A percentile compares a stretch with the other conserved stretches of the same genome.
These are phyloP conservation scores for Raffaelea ambrosiae DNA, from an alignment of 2,329 filamentous ascomycete genomes.

Conservation along the genomic window DNA sequence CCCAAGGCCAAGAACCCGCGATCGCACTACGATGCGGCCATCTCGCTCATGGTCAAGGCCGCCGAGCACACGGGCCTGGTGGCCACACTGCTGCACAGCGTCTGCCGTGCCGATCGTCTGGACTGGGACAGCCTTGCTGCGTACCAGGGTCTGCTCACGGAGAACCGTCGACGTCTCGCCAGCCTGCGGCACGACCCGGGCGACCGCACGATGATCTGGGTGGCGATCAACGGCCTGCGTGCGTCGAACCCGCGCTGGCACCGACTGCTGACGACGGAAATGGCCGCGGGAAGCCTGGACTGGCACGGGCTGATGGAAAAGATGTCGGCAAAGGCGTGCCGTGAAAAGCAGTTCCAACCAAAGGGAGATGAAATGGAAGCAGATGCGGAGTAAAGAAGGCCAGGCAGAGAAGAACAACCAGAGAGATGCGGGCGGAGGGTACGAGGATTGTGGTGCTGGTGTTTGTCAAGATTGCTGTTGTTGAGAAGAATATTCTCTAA, in stretches of 20 bases:
- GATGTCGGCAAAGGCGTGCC: slow-evolving; percentile 7
- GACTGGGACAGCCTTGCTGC: slow-evolving; percentile 10
- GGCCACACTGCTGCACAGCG: slow-evolving; percentile 3
- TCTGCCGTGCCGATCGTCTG: slow-evolving; percentile 7
- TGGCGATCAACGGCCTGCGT: slow-evolving; percentile 9
- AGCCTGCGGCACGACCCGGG: slow-evolving; percentile 8
- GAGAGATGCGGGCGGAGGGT: no score
- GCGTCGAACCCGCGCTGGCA: slow-evolving; percentile 5
- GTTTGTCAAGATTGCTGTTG: no score
- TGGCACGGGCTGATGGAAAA: slow-evolving; percentile 10
- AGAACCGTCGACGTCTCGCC: slow-evolving; percentile 6
- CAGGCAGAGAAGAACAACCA: no score
- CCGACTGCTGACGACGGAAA: slow-evolving; percentile 2
- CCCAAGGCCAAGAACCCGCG: slow-evolving; percentile 5
- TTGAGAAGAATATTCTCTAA: no score
- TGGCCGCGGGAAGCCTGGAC: slow-evolving; percentile 1
- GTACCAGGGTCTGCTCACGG: slow-evolving; percentile 10
- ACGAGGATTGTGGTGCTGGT: no score
- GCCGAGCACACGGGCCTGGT: slow-evolving; percentile 8
- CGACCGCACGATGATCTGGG: slow-evolving; percentile 9
- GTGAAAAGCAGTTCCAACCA: not conserved
- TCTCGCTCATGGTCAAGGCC: slow-evolving; percentile 4
- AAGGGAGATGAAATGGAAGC: no score
- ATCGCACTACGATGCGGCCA: slow-evolving; percentile 7
- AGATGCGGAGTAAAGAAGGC: no score